Conservation (phyloP, 164 flowering plant genomes). For the Vitis amurensis region DNA sequence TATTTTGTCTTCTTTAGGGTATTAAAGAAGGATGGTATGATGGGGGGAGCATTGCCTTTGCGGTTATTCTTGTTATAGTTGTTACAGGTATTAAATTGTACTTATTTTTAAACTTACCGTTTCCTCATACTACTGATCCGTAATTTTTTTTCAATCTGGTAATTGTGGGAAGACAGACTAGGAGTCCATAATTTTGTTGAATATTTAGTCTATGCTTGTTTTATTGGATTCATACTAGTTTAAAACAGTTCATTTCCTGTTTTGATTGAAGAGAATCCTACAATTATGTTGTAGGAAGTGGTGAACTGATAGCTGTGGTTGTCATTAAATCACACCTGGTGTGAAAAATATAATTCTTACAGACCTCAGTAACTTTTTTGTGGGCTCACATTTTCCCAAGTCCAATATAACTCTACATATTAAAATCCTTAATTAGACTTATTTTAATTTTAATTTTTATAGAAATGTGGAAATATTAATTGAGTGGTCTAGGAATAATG, state of each 20-base stretch:
- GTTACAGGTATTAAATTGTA: conserved; percentile 69
- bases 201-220: neutral
- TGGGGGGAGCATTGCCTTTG: conserved; percentile 94
- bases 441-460: no score
- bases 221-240: neutral
- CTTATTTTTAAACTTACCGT: neutral
- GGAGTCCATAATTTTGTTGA: neutral
- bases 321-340: no score
- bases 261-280: neutral
- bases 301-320: neutral
- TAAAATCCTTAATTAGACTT: no score
- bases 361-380: no score
- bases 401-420: no score
- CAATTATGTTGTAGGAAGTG: neutral
- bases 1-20: conserved; percentile 46
- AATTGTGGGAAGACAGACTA: no score
- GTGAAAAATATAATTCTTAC: no score
- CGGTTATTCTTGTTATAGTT: conserved; percentile 81
- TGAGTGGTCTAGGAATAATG: no score
- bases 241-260: neutral
- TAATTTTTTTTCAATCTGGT: no score
- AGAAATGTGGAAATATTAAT: no score
- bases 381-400: no score
- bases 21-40: conserved; percentile 96
- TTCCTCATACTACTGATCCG: neutral